phyloP scores from a whole-genome alignment of 2,329 filamentous ascomycete species.

The Rhexocercosporidium sp. region DNA sequence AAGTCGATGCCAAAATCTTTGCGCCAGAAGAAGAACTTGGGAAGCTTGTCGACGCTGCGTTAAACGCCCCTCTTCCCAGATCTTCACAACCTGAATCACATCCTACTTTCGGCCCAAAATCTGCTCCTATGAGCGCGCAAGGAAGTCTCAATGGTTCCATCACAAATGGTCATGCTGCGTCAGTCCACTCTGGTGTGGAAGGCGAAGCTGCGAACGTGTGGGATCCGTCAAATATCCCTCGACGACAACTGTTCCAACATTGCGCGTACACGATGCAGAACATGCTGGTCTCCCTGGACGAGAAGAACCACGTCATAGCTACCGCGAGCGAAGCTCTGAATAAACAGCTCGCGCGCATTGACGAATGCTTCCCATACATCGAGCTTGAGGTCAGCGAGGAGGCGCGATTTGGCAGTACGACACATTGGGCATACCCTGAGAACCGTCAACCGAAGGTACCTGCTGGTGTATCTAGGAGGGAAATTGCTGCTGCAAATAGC shows the following conservation, averaged over 20 bases:
- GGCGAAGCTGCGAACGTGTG: constrained; percentile 52
- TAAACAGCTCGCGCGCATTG: constrained; percentile 82
- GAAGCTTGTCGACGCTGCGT: constrained; percentile 71
- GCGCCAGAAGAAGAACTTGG: constrained; percentile 83
- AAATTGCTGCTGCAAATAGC: constrained; percentile 77
- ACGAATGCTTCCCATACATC: constrained; percentile 85
- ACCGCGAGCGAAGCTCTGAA: constrained; percentile 90
- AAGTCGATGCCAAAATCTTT: constrained; percentile 97
- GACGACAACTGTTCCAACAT: constrained; percentile 77
- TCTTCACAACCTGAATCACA: constrained; percentile 44
- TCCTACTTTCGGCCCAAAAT: constrained; percentile 36
- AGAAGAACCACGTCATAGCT: constrained; percentile 96
- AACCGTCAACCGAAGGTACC: constrained; percentile 71
- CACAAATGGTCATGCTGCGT: constrained; percentile 37
- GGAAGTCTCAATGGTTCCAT: constrained; percentile 40
- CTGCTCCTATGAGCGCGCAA: constrained; percentile 37
- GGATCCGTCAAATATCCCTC: constrained; percentile 63
- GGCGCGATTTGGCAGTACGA: constrained; percentile 87
- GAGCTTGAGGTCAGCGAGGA: constrained; percentile 92
- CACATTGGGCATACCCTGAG: constrained; percentile 95
- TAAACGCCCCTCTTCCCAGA: constrained; percentile 54
- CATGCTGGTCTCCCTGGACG: constrained; percentile 89
- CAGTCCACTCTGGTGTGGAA: constrained; percentile 45
- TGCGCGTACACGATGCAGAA: constrained; percentile 80
- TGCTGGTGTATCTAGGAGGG: constrained; percentile 76